These are phyloP conservation scores for Geotrichum klebahnii DNA, from an alignment of 1,139 yeast species.

Conservation along the genomic window DNA sequence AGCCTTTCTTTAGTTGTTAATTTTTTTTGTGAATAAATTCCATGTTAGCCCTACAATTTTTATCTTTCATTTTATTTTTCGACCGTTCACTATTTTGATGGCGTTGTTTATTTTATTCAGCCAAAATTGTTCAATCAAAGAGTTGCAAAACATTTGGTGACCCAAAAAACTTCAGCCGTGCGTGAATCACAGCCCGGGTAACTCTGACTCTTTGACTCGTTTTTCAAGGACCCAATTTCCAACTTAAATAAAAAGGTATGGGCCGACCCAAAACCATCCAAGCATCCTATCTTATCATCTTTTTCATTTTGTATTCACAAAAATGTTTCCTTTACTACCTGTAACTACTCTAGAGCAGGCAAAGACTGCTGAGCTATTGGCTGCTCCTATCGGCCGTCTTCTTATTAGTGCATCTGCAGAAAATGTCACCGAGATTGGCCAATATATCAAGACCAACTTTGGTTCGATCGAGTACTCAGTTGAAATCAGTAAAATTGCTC, in stretches of 20 bases:
- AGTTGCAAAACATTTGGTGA: background rate
- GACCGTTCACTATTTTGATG: background rate
- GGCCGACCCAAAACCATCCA: background rate
- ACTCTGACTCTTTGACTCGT: constrained; percentile 9
- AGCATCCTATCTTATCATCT: too few species aligned
- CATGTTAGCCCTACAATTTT: too few species aligned
- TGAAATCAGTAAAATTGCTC: constrained; percentile 37
- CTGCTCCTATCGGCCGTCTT: constrained; percentile 38
- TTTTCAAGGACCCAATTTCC: background rate
- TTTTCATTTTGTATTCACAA: background rate
- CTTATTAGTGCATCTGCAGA: constrained; percentile 45
- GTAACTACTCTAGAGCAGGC: constrained; percentile 33
- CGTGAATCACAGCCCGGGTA: constrained; percentile 3
- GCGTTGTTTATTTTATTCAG: background rate
- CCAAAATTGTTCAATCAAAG: too few species aligned
- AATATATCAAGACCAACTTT: constrained; percentile 24
- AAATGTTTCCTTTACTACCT: constrained; percentile 47
- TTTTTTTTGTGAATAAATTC: too few species aligned
- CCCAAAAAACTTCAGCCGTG: background rate
- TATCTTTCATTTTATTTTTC: too few species aligned
- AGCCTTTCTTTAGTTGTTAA: too few species aligned
- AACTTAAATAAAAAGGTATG: background rate
- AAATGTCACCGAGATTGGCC: constrained; percentile 30
- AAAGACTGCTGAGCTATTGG: constrained; percentile 31
- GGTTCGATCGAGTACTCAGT: constrained; percentile 43